Evolutionary conservation across 2,329 filamentous ascomycete species (phyloP), one percentile per base, ranked within the genome.

Genomic region (Aureobasidium sp.): DNA sequence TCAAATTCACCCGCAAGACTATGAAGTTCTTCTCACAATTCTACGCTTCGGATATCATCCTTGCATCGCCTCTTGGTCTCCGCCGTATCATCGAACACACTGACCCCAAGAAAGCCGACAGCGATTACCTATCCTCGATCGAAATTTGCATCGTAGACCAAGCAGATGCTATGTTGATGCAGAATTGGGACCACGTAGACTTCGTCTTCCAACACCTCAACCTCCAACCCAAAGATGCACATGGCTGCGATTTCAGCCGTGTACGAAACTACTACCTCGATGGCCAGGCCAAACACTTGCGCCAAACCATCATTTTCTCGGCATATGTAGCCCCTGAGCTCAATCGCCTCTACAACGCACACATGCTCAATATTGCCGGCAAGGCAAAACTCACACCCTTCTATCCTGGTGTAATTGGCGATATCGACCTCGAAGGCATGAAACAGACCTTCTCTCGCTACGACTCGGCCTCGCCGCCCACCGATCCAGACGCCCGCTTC

Each of bases 181-280:
- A 99, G 74, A 97, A 96, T 73, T 97, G 93, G 92, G 91, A 97
- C 70, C 93, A 99, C 71, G 84, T 97, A 64, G 90, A 95, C 73
- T 90, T 89, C 72, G 89, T 97, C 68, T 92, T 97, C 70, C 86
- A 90, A 65, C 90, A 96, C 72, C 83, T 99, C 65, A 99, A 99
- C 73, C 81, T 89, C 27, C 90, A 96, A 69, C 93, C 94, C 41
- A 90, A 88, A 70, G 90, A 96, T 68, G 84, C 90, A 0, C 92
- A 97, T 73, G 92, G 89, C 66, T 96, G 91, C 69, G 94, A 99
- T 77, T 96, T 97, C 72, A 90, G 88, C 67, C 89, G 94, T 21
- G 90, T 97, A 6, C 84, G 92, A 55, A 85, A 81, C 65, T 97
- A 91, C 91, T 97, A 97, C 71, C 82, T 97, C n/a, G 91, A 97